A percentile compares a stretch with the other conserved stretches of the same genome.
Conservation (phyloP, 495 filamentous ascomycete genomes). For the Sphaerosporella brunnea region DNA sequence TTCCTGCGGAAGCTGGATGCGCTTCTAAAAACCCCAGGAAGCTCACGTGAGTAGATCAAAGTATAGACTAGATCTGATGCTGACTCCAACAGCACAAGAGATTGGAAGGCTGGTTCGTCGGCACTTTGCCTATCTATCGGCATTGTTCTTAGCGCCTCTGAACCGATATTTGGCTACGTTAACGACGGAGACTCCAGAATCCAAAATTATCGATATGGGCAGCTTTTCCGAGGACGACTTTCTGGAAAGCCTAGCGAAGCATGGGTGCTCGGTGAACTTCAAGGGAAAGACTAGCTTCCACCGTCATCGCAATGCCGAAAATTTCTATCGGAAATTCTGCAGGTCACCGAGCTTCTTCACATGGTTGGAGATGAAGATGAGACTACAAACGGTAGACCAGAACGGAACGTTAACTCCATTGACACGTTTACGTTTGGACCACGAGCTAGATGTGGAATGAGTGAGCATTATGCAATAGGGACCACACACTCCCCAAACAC, state of each 20-base stretch:
- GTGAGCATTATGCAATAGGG: no score
- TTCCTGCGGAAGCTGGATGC: slow-evolving; percentile 23
- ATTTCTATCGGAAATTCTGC: slow-evolving; percentile 25
- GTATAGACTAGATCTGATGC: background rate
- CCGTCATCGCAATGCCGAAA: slow-evolving; percentile 17
- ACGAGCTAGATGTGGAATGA: no score
- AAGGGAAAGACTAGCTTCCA: slow-evolving; percentile 24
- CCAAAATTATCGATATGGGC: slow-evolving; percentile 22
- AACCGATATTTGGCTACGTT: slow-evolving; percentile 25
- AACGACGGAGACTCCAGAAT: slow-evolving; percentile 7
- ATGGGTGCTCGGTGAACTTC: slow-evolving; percentile 24
- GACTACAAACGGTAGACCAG: slow-evolving; percentile 1
- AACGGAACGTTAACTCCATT: background rate
- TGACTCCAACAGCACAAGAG: slow-evolving; percentile 16
- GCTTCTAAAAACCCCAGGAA: slow-evolving; percentile 16
- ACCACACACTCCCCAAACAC: no score
- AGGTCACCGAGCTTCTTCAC: slow-evolving; percentile 23
- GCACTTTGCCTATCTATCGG: slow-evolving; percentile 23
- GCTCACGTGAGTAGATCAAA: slow-evolving; percentile 17
- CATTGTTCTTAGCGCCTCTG: slow-evolving; percentile 22
- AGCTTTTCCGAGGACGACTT: slow-evolving; percentile 25
- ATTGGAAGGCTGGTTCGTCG: slow-evolving; percentile 19
- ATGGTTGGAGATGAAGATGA: slow-evolving; percentile 26
- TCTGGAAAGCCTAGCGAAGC: slow-evolving; percentile 21
- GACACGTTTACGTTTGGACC: no score